phyloP scores from a whole-genome alignment of 2,329 filamentous ascomycete genomes.

The Calonectria hongkongensis region DNA sequence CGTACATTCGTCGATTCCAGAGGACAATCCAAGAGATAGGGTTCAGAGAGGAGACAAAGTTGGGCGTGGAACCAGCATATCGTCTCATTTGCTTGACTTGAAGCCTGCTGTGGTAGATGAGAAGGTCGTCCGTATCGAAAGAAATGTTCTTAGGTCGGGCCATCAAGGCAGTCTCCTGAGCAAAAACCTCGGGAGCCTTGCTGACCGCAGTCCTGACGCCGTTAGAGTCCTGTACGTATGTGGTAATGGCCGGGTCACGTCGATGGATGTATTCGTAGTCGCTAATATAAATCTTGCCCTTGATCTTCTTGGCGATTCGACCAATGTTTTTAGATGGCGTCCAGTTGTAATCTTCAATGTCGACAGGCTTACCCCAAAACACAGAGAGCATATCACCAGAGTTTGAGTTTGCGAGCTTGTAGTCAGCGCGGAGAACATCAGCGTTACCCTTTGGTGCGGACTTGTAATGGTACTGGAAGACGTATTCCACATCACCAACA shows the following conservation, averaged over 20 bases:
- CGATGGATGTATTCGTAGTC: slow-evolving; percentile 47
- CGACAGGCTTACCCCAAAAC: slow-evolving; percentile 47
- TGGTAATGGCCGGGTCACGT: slow-evolving; percentile 40
- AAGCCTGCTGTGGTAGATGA: slow-evolving; percentile 42
- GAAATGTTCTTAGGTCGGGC: slow-evolving; percentile 39
- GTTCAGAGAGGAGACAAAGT: slow-evolving; percentile 32
- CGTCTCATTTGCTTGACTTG: slow-evolving; percentile 40
- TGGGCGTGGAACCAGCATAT: slow-evolving; percentile 21
- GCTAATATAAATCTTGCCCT: slow-evolving; percentile 37
- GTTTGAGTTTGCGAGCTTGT: slow-evolving; percentile 24
- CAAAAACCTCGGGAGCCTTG: slow-evolving; percentile 37
- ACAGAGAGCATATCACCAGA: slow-evolving; percentile 40
- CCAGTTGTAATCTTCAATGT: slow-evolving; percentile 45
- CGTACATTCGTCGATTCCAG: slow-evolving; percentile 44
- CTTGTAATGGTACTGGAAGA: slow-evolving; percentile 47
- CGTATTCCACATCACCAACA: slow-evolving; percentile 33
- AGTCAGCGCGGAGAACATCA: slow-evolving; percentile 44
- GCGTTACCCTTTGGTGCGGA: slow-evolving; percentile 39
- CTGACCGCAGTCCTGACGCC: slow-evolving; percentile 39
- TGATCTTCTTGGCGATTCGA: slow-evolving; percentile 39
- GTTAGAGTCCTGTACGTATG: slow-evolving; percentile 34
- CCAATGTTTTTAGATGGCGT: slow-evolving; percentile 42
- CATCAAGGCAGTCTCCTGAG: slow-evolving; percentile 27
- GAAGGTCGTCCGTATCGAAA: slow-evolving; percentile 40
- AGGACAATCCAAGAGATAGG: slow-evolving; percentile 32